Base-by-base conservation (phyloP, 2,329 filamentous ascomycete genomes). In the Cladosporium halotolerans region DNA sequence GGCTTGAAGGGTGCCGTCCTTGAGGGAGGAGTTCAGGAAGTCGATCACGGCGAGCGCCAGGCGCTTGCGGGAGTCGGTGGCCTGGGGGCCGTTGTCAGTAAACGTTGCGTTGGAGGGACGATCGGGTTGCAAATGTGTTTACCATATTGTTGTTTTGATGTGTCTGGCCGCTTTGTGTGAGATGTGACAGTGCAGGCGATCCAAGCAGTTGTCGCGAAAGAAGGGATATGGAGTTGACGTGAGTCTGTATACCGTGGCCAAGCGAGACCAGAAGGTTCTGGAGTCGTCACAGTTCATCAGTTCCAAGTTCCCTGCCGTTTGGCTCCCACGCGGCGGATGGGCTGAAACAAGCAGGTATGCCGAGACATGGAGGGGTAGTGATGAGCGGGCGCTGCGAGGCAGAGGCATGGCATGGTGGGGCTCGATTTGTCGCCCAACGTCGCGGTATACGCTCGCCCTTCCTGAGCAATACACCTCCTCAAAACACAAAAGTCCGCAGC, bases 21-120 rank as follows among this genome's bases (percentile, higher is more conserved):
- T 86, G 63, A 89, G 77, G 43, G 90, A 95, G 55, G 82, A 84
- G 64, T 81, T 81, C 57, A 99, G 86, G 78, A 96, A 99, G 76
- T 97, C 89, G 77, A 95, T 89, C 72, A 99, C 92, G 64, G 93
- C 89, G 70, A 99, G 88, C 72, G 93, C 93, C 60, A 99, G 86
- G 75, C 91, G 89, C 82, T 99, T 85, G 70, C 83, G 83, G 52
- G 82, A 82, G 54, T 68, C 64, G 56, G 65, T 64, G 60, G 73
- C 70, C 70, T 74, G 54, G 19, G 41, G 9, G 9, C 38, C 53
- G 49, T 60, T 52, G 36, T 39, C 16, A 39, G 36, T 14, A 11
- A 36, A 36, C 36, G n/a, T 14, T 14, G 36, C 16, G 16, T 39
- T 36, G 34, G 34, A n/a, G 10, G 10, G 36, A 39, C 16, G 36